Conservation (phyloP, 345 rosid species). For the Geranium brycei region DNA sequence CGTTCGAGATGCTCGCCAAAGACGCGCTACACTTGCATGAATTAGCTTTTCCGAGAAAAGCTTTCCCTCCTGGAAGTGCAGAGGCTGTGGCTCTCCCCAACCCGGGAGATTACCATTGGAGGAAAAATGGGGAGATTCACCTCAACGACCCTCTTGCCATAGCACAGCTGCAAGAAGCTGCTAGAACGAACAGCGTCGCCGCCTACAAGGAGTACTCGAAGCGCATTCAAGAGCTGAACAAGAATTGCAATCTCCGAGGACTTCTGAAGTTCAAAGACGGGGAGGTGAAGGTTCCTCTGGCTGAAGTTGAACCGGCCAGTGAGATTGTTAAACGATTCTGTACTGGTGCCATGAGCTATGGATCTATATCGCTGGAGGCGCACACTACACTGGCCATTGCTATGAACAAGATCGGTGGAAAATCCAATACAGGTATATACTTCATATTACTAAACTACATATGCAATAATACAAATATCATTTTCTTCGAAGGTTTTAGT, state of each 20-base stretch:
- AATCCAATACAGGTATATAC: slow-evolving; percentile 78
- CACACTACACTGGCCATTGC: slow-evolving; percentile 81
- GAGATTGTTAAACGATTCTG: slow-evolving; percentile 96
- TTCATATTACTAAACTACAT: too few species aligned
- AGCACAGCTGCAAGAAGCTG: slow-evolving; percentile 90
- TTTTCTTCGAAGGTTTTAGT: too few species aligned
- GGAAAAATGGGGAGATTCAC: slow-evolving; percentile 94
- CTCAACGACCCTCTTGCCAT: slow-evolving; percentile 97
- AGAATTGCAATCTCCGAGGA: slow-evolving; percentile 85
- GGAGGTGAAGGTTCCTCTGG: slow-evolving; percentile 51
- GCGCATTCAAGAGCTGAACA: slow-evolving; percentile 82
- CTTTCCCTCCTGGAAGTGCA: slow-evolving; percentile 81
- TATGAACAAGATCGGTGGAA: slow-evolving; percentile 91
- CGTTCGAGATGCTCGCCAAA: slow-evolving; percentile 91
- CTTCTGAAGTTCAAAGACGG: slow-evolving; percentile 71
- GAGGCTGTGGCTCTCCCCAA: slow-evolving; percentile 84
- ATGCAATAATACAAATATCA: too few species aligned
- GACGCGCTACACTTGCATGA: slow-evolving; percentile 81
- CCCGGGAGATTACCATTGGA: slow-evolving; percentile 98
- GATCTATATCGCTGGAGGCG: slow-evolving; percentile 94
- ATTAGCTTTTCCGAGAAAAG: slow-evolving; percentile 70
- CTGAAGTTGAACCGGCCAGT: slow-evolving; percentile 90
- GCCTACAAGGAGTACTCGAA: slow-evolving; percentile 92
- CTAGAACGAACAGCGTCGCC: slow-evolving; percentile 75
- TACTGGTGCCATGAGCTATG: slow-evolving; percentile 99